Evolutionary conservation across 139 green algal genomes (phyloP).

Genomic region (Volvox reticuliferus): DNA sequence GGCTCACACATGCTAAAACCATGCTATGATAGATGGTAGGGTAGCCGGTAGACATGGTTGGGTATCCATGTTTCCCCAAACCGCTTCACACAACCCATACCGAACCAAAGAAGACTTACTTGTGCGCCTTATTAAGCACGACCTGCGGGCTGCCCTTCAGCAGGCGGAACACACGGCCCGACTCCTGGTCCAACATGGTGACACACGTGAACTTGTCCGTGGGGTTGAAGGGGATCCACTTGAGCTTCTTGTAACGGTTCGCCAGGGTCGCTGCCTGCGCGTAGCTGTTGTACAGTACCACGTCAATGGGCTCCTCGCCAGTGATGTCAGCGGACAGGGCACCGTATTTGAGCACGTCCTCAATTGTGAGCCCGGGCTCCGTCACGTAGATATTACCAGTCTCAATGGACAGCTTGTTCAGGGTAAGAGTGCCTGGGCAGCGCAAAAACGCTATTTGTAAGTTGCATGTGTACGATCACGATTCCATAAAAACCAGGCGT

Average conservation of each 20-base stretch:
- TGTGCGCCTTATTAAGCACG: slow-evolving; percentile 73
- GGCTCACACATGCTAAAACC: too few relatives aligned
- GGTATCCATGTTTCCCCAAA: too few relatives aligned
- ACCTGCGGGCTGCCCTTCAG: slow-evolving; percentile 89
- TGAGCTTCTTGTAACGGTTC: slow-evolving; percentile 64
- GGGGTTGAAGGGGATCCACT: slow-evolving; percentile 92
- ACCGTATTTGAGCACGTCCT: slow-evolving; percentile 71
- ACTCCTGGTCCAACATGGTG: slow-evolving; percentile 63
- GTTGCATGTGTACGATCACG: too few relatives aligned
- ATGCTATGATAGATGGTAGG: too few relatives aligned
- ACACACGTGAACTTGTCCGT: slow-evolving; percentile 87
- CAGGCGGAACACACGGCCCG: slow-evolving; percentile 70
- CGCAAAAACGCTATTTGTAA: too few relatives aligned
- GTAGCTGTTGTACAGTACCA: slow-evolving; percentile 82
- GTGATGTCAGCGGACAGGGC: slow-evolving; percentile 80
- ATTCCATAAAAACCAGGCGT: too few relatives aligned
- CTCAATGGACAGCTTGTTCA: slow-evolving; percentile 82
- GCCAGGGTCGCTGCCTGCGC: slow-evolving; percentile 49
- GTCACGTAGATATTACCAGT: slow-evolving; percentile 7
- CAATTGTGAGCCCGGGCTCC: slow-evolving; percentile 47
- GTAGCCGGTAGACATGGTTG: too few relatives aligned
- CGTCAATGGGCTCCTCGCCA: slow-evolving; percentile 87
- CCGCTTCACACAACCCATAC: too few relatives aligned
- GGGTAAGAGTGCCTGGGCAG: slow-evolving; percentile 78
- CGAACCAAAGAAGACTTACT: slow-evolving; percentile 39